Evolutionary conservation across 2,329 filamentous ascomycete genomes (phyloP).

Genomic region (Calycina herbarum): DNA sequence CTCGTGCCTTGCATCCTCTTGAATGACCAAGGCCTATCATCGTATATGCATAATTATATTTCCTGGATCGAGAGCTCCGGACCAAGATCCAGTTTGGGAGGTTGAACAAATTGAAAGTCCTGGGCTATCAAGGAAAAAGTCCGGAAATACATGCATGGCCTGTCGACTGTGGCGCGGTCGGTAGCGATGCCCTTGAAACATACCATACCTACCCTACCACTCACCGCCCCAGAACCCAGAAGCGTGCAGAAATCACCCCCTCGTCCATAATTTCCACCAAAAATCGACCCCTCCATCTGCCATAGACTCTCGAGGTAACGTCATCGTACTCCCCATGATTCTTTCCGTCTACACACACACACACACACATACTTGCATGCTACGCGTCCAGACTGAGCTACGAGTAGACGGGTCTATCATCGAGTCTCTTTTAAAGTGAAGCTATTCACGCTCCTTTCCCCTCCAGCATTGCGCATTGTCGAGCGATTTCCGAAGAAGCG

Average conservation of each 20-base stretch:
- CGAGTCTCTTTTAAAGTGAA: conserved; percentile 1
- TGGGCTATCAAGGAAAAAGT: background rate
- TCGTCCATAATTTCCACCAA: background rate
- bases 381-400: background rate
- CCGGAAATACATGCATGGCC: background rate
- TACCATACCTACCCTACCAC: background rate
- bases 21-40: background rate
- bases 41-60: background rate
- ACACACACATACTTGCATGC: background rate
- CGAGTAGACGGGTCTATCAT: background rate
- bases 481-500: too few relatives aligned
- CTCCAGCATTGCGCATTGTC: background rate
- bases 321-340: background rate
- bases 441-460: conserved; percentile 1
- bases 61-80: too few relatives aligned
- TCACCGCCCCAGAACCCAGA: background rate
- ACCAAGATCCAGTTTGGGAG: background rate
- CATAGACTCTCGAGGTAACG: background rate
- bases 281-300: background rate
- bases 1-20: background rate
- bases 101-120: background rate
- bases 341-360: background rate
- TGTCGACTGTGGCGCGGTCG: background rate
- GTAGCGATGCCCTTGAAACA: conserved; percentile 1
- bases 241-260: background rate